Evolutionary conservation across 1,139 yeast genomes (phyloP).

Genomic region (Taphrina deformans): DNA sequence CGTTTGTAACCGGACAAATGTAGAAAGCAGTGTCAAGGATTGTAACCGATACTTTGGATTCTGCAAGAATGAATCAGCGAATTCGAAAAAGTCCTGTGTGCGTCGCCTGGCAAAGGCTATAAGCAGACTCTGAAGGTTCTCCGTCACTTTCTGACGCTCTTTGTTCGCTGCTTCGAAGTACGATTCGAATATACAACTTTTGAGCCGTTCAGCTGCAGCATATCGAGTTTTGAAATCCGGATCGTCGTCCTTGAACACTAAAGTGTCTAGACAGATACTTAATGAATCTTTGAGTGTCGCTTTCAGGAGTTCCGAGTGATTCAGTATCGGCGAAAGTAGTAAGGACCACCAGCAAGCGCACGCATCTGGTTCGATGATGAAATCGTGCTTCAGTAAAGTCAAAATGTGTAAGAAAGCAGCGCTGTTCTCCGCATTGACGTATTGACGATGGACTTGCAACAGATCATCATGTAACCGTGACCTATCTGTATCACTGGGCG

Average conservation of each 20-base stretch:
- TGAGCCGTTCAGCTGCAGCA: constrained; percentile 36
- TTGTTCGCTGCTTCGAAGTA: constrained; percentile 21
- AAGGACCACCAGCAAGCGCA: constrained; percentile 56
- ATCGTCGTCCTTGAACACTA: constrained; percentile 38
- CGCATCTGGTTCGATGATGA: constrained; percentile 48
- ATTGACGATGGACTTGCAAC: constrained; percentile 50
- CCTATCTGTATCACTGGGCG: constrained; percentile 47
- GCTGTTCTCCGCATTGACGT: constrained; percentile 48
- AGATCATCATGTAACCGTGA: constrained; percentile 56
- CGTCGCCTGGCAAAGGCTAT: constrained; percentile 38
- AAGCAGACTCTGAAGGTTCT: constrained; percentile 42
- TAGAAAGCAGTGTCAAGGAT: constrained; percentile 40
- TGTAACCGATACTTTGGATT: constrained; percentile 35
- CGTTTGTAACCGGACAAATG: constrained; percentile 41
- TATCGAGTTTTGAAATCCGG: constrained; percentile 40
- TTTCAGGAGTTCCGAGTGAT: constrained; percentile 51
- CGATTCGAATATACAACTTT: constrained; percentile 19
- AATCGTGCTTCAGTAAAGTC: constrained; percentile 47
- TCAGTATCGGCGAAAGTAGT: constrained; percentile 59
- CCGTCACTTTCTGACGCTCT: constrained; percentile 43
- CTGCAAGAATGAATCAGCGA: constrained; percentile 37
- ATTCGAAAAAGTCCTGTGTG: constrained; percentile 38
- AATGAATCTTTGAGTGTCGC: constrained; percentile 51
- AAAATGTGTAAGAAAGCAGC: constrained; percentile 54
- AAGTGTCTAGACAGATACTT: constrained; percentile 45